Percentiles rank a stretch among this genome's conserved stretches.
Evolutionary conservation across 768 basidiomycete genomes (phyloP).

Genomic region (Kwoniella sp.): DNA sequence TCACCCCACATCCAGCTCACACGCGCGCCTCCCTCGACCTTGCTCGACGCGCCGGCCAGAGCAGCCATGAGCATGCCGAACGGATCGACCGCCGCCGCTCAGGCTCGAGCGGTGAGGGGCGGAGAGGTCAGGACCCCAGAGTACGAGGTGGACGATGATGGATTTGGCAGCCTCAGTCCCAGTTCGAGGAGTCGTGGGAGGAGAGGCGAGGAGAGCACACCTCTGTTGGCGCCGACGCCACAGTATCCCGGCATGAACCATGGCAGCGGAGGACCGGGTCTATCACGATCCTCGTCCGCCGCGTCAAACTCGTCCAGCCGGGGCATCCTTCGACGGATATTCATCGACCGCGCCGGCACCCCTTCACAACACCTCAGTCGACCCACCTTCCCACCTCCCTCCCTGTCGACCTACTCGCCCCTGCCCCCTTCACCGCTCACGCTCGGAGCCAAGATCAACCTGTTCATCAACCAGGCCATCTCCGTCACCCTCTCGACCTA

Average conservation of each 20-base stretch:
- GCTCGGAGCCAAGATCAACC: slow-evolving; percentile 33
- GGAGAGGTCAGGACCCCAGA: slow-evolving; percentile 40
- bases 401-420: slow-evolving; percentile 47
- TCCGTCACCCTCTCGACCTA: slow-evolving; percentile 52
- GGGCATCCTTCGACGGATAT: slow-evolving; percentile 40
- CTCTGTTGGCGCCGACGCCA: slow-evolving; percentile 22
- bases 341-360: slow-evolving; percentile 44
- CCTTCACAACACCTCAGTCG: slow-evolving; percentile 46
- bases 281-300: slow-evolving; percentile 36
- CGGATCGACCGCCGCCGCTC: slow-evolving; percentile 34
- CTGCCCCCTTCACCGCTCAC: slow-evolving; percentile 36
- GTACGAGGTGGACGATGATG: slow-evolving; percentile 29
- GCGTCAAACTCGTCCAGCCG: slow-evolving; percentile 26
- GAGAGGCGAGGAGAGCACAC: slow-evolving; percentile 15
- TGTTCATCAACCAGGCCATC: slow-evolving; percentile 50
- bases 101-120: slow-evolving; percentile 44
- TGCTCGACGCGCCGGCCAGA: slow-evolving; percentile 46
- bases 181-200: slow-evolving; percentile 1
- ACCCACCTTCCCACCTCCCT: slow-evolving; percentile 50
- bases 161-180: neutral
- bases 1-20: slow-evolving; percentile 17
- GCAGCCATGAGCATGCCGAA: slow-evolving; percentile 49
- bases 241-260: slow-evolving; percentile 7
- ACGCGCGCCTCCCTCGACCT: slow-evolving; percentile 32
- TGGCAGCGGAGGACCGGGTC: neutral